Evolutionary conservation across 2,329 filamentous ascomycete genomes (phyloP), one percentile per base, ranked within the genome.

Genomic region (Botryotinia calthae): DNA sequence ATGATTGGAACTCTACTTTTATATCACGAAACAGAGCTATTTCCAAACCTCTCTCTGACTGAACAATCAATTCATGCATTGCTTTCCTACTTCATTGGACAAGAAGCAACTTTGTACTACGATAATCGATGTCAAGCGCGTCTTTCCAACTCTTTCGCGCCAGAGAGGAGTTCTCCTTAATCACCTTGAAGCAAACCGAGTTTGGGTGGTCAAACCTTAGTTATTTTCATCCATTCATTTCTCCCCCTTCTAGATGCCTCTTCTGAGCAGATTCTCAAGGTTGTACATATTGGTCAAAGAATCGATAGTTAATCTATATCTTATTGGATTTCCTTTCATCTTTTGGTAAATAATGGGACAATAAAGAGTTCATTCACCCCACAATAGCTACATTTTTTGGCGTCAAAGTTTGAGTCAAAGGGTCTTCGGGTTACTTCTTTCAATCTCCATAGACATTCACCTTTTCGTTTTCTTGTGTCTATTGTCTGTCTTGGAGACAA

Each of bases 141-240:
- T 65, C 46, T 66, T 71, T 46, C 64, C 75, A 71, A 65, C 72
- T 51, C 63, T 42, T 72, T 44, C 64, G 62, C 71, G 54, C 73
- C 67, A 16, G n/a, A 37, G 70, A 59, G 44, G 31, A 54, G 44
- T 70, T 48, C 54, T 66, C 56, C 70, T 64, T 71, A 42, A 62
- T 64, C 68, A 61, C 54, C 70, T 48, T 71, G 59, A 72, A 70
- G 66, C 67, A 51, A 48, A 14, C 1, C 46, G 37, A 61, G 72
- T 71, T 64, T 40, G 67, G 73, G 59, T 70, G 48, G 48, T 65
- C 61, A 48, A 22, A 71, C 69, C 31, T 28, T 34, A 20, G 40
- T 22, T 58, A 72, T 70, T 73, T 56, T 74, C 71, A 73, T 76
- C 77, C 76, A 78, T 72, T 79, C 65, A 71, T 76, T 74, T 76